These are phyloP conservation scores for Alternaria sp. DNA, from an alignment of 2,329 filamentous ascomycete genomes.

Conservation along the genomic window DNA sequence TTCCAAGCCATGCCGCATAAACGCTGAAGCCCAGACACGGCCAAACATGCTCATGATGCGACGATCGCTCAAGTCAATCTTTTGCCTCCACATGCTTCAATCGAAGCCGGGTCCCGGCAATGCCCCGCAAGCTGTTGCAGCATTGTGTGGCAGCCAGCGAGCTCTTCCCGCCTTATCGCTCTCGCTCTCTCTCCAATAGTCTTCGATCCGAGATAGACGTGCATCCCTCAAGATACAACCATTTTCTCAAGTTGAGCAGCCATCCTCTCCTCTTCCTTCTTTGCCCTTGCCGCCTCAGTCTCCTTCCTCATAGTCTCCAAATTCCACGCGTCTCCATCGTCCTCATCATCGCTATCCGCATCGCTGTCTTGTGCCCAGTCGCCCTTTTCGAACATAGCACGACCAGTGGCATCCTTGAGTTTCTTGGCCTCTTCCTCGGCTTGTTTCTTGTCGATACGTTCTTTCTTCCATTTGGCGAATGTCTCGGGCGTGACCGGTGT, in stretches of 20 bases:
- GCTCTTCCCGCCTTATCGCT: conserved; percentile 13
- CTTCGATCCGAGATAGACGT: neutral
- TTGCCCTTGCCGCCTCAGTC: conserved; percentile 77
- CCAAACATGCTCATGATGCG: conserved; percentile 2
- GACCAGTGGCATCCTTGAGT: conserved; percentile 94
- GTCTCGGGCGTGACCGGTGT: conserved; percentile 93
- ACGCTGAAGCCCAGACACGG: conserved; percentile 8
- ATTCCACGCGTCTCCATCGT: conserved; percentile 74
- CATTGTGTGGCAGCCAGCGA: conserved; percentile 35
- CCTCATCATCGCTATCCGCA: conserved; percentile 62
- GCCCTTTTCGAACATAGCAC: conserved; percentile 94
- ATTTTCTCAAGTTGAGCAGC: conserved; percentile 32
- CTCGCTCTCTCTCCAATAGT: neutral
- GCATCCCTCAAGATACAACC: conserved; percentile 26
- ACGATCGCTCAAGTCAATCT: neutral
- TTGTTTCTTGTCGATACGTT: conserved; percentile 91
- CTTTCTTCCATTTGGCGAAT: conserved; percentile 97
- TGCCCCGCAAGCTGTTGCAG: conserved; percentile 46
- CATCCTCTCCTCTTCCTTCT: conserved; percentile 79
- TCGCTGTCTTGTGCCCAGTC: conserved; percentile 80
- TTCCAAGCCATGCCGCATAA: neutral
- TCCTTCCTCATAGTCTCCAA: conserved; percentile 82
- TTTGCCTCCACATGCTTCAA: conserved; percentile 1
- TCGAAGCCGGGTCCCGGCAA: conserved; percentile 11
- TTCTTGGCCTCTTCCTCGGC: conserved; percentile 89